Evolutionary conservation across 352 stramenopile species (phyloP).

Genomic region (Halophytophthora polymorphica): DNA sequence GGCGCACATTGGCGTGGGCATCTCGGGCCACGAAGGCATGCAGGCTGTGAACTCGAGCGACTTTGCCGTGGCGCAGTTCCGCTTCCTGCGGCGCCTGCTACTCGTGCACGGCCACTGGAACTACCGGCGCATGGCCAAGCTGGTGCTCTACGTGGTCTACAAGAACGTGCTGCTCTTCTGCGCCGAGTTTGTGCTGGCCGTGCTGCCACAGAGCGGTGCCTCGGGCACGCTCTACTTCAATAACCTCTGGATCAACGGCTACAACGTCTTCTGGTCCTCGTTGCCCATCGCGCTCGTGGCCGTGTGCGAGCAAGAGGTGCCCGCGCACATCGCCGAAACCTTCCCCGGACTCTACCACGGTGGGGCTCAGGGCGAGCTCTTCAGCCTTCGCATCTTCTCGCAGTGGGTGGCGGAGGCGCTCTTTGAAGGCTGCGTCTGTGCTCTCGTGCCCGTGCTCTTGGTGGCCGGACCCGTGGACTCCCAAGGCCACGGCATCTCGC

Average conservation of each 20-base stretch:
- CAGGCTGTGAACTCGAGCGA: slow-evolving; percentile 98
- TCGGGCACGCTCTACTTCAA: slow-evolving; percentile 85
- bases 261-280: slow-evolving; percentile 96
- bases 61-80: slow-evolving; percentile 98
- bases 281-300: slow-evolving; percentile 89
- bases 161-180: slow-evolving; percentile 95
- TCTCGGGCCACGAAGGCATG: slow-evolving; percentile 98
- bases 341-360: slow-evolving; percentile 83
- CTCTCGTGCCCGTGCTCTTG: slow-evolving; percentile 60
- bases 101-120: slow-evolving; percentile 99
- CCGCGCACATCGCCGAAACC: slow-evolving; percentile 56
- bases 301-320: slow-evolving; percentile 82
- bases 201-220: slow-evolving; percentile 53
- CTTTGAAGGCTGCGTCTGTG: slow-evolving; percentile 75
- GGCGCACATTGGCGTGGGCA: slow-evolving; percentile 97
- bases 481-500: slow-evolving; percentile 55
- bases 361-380: slow-evolving; percentile 75
- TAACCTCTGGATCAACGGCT: slow-evolving; percentile 92
- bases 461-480: slow-evolving; percentile 57
- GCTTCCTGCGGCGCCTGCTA: slow-evolving; percentile 94
- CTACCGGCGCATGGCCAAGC: slow-evolving; percentile 95
- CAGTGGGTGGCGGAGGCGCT: slow-evolving; percentile 80
- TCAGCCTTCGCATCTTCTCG: slow-evolving; percentile 76
- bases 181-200: slow-evolving; percentile 86
- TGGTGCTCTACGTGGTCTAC: slow-evolving; percentile 98